phyloP scores from a whole-genome alignment of 148 eudicot species.

The Dianthus caryophyllus region DNA sequence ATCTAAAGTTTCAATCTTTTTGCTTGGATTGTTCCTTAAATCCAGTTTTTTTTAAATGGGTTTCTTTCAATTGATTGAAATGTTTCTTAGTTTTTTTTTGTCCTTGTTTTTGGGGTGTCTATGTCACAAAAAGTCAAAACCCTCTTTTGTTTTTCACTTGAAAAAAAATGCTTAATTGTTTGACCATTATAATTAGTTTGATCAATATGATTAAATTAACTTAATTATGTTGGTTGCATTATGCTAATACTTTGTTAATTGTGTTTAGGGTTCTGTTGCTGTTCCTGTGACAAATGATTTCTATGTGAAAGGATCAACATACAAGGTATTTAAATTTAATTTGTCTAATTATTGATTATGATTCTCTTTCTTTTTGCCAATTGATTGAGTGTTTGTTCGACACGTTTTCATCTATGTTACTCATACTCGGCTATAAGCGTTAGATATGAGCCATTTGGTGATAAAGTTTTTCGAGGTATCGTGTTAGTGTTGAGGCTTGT shows the following conservation, averaged over 20 bases:
- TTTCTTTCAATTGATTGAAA: not conserved
- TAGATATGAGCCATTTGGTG: too few relatives aligned
- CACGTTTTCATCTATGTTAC: not conserved
- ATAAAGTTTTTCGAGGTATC: too few relatives aligned
- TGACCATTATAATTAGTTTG: not conserved
- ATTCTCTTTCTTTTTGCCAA: slow-evolving; percentile 6
- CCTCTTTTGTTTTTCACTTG: not conserved
- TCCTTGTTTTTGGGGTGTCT: slow-evolving; percentile 5
- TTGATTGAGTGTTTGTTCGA: not conserved
- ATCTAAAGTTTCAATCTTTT: not conserved
- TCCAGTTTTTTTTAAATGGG: not conserved
- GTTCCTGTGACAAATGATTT: slow-evolving; percentile 42
- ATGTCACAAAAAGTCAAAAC: slow-evolving; percentile 15
- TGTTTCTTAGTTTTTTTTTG: not conserved
- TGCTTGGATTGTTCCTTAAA: not conserved
- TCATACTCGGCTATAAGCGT: too few relatives aligned
- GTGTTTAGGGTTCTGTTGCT: slow-evolving; percentile 40
- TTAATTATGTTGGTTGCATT: not conserved
- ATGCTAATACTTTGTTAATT: slow-evolving; percentile 1
- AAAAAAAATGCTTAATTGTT: too few relatives aligned
- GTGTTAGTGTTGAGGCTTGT: too few relatives aligned
- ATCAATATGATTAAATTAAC: not conserved
- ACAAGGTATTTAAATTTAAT: slow-evolving; percentile 37
- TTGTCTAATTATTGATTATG: not conserved
- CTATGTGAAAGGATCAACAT: slow-evolving; percentile 36